A percentile compares a stretch with the other conserved stretches of the same genome.
These are phyloP conservation scores for Agroathelia rolfsii DNA, from an alignment of 1,284 basidiomycete genomes.

Conservation along the genomic window DNA sequence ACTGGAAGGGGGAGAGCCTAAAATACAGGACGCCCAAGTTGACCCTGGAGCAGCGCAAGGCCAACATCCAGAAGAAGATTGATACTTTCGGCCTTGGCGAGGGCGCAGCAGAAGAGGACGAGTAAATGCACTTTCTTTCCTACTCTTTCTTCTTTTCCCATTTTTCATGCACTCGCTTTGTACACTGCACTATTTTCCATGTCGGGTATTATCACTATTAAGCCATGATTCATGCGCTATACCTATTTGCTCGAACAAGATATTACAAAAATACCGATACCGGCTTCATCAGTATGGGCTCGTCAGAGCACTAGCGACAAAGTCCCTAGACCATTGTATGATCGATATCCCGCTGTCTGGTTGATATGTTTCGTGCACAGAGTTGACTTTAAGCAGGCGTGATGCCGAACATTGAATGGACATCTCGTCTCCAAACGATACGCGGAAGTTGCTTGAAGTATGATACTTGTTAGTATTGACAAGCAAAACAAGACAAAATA, in stretches of 20 bases:
- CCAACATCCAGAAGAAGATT: constrained; percentile 75
- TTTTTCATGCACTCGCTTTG: constrained; percentile 5
- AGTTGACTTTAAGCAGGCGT: constrained; percentile 32
- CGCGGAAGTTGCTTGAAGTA: constrained; percentile 47
- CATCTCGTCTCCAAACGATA: constrained; percentile 40
- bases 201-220: too few species aligned
- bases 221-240: too few species aligned
- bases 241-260: too few species aligned
- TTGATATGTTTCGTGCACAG: constrained; percentile 30
- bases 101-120: constrained; percentile 33
- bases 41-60: constrained; percentile 71
- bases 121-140: constrained; percentile 29
- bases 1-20: constrained; percentile 85
- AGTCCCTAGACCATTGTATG: constrained; percentile 14
- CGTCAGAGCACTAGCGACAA: constrained; percentile 2
- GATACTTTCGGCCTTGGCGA: constrained; percentile 71
- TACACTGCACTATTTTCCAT: neutral
- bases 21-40: constrained; percentile 71
- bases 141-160: constrained; percentile 8
- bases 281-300: too few species aligned
- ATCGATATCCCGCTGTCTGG: constrained; percentile 30
- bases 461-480: neutral
- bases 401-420: constrained; percentile 47
- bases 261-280: too few species aligned
- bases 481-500: constrained; percentile 4